Base-by-base conservation (phyloP, 768 basidiomycete species). In the Stropharia rugosoannulata region DNA sequence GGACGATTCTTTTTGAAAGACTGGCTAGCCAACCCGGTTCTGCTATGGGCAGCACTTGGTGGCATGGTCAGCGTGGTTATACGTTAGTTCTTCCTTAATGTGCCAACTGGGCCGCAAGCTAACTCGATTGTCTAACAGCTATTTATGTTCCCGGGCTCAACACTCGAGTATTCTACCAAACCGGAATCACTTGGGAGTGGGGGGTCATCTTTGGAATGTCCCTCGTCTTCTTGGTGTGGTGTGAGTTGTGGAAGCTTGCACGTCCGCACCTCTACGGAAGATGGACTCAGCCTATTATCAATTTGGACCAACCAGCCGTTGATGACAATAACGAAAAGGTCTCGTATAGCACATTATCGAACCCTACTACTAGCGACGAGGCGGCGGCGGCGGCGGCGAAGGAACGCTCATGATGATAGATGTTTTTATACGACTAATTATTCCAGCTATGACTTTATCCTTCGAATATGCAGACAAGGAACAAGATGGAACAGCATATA, bases 141-240 rank as follows among this genome's bases (percentile, higher is more conserved):
- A 70, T 75, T 37, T 76, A 75, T 49, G 65, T 75, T 41, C 74
- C 75, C 13, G 66, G 67, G 1, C 66, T 75, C 49, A 76, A 72
- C 51, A 72, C 64, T 42, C 58, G 62, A 4, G 69, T 76, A 11
- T 75, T 76, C 56, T 73, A 75, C 51, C 75, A 74, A 54, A 64
- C 56, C 10, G 67, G 69, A 12, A 75, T 76, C 15, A 53, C 64
- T 4, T 75, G 73, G 73, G 75, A 76, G 55, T 76, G 75, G 73
- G 73, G 70, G 7, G 54, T 76, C 19, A 71, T 73, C 7, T 54
- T 70, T 35, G 73, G 69, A 36, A 70, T 74, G 73, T 69, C 73
- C 7, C 35, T 72, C 13, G 58, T 68, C 1, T 76, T 74, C 53
- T 59, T 76, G 12, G 55, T 65, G 1, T 73, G 69, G 68, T 70